Evolutionary conservation across 1,284 basidiomycete genomes (phyloP).

Genomic region (Moesziomyces sp.): DNA sequence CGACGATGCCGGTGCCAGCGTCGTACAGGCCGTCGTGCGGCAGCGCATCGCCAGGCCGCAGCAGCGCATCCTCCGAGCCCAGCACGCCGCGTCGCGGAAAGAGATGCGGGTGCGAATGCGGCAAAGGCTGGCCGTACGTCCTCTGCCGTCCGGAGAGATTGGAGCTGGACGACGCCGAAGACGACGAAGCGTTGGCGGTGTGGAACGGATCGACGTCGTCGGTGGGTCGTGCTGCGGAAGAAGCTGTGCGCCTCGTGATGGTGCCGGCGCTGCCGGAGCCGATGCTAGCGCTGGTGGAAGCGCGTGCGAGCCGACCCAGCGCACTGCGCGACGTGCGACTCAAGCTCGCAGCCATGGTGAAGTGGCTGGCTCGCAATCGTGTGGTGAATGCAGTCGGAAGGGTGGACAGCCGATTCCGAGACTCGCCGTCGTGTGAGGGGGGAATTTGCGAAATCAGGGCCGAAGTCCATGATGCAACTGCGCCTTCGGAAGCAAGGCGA

Average conservation of each 20-base stretch:
- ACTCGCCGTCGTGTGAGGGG: too few relatives aligned
- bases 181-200: slow-evolving; percentile 9
- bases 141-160: slow-evolving; percentile 10
- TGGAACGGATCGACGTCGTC: slow-evolving; percentile 25
- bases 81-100: slow-evolving; percentile 69
- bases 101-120: slow-evolving; percentile 82
- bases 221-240: slow-evolving; percentile 41
- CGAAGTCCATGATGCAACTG: too few relatives aligned
- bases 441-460: too few relatives aligned
- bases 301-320: slow-evolving; percentile 17
- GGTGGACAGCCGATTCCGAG: too few relatives aligned
- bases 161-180: slow-evolving; percentile 13
- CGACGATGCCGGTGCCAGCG: slow-evolving; percentile 40
- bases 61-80: slow-evolving; percentile 45
- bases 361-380: too few relatives aligned
- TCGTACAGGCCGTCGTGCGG: slow-evolving; percentile 19
- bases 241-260: slow-evolving; percentile 20
- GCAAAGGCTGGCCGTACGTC: slow-evolving; percentile 78
- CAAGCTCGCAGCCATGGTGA: slow-evolving; percentile 14
- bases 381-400: too few relatives aligned
- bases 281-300: slow-evolving; percentile 1
- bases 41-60: slow-evolving; percentile 15
- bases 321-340: slow-evolving; percentile 6
- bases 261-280: slow-evolving; percentile 1
- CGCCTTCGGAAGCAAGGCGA: too few relatives aligned